Conservation (phyloP, 2,329 filamentous ascomycete genomes). For the Beauveria bassiana region DNA sequence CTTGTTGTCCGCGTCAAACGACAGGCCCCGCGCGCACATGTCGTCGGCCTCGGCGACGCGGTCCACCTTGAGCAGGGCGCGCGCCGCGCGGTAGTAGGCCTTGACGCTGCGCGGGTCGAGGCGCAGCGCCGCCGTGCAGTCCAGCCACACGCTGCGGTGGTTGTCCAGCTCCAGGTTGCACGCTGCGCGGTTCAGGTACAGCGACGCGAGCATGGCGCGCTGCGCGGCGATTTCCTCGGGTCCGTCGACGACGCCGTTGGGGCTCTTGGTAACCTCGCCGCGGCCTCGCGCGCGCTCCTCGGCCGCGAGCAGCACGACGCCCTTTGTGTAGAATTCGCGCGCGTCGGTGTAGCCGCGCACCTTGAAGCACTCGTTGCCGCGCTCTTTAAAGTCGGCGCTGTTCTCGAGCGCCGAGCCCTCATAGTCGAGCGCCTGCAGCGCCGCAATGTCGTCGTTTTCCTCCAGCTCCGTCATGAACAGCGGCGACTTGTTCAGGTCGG, state of each 20-base stretch:
- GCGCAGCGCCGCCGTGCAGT: conserved; percentile 72
- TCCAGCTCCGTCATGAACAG: conserved; percentile 96
- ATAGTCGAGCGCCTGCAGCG: conserved; percentile 82
- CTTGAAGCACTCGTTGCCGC: conserved; percentile 83
- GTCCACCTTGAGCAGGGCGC: conserved; percentile 70
- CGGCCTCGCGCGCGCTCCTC: conserved; percentile 50
- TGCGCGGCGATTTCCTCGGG: conserved; percentile 56
- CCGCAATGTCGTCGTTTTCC: conserved; percentile 69
- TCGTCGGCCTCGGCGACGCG: conserved; percentile 75
- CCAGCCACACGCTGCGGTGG: conserved; percentile 76
- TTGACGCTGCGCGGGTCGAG: conserved; percentile 80
- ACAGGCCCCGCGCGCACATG: conserved; percentile 65
- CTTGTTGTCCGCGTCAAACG: conserved; percentile 62
- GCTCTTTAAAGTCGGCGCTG: conserved; percentile 76
- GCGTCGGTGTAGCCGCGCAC: conserved; percentile 71
- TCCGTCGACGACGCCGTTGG: conserved; percentile 23
- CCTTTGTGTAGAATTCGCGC: conserved; percentile 85
- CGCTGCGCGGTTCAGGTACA: conserved; percentile 80
- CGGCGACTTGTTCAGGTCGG: conserved; percentile 56
- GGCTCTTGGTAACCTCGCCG: conserved; percentile 26
- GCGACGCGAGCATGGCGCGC: conserved; percentile 60
- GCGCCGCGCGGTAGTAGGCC: conserved; percentile 78
- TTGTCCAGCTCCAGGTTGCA: conserved; percentile 86
- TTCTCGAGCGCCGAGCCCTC: conserved; percentile 86
- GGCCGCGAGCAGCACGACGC: conserved; percentile 60